These are phyloP conservation scores for Cyberlindnera suaveolens DNA, from an alignment of 805 yeast genomes.

Conservation along the genomic window DNA sequence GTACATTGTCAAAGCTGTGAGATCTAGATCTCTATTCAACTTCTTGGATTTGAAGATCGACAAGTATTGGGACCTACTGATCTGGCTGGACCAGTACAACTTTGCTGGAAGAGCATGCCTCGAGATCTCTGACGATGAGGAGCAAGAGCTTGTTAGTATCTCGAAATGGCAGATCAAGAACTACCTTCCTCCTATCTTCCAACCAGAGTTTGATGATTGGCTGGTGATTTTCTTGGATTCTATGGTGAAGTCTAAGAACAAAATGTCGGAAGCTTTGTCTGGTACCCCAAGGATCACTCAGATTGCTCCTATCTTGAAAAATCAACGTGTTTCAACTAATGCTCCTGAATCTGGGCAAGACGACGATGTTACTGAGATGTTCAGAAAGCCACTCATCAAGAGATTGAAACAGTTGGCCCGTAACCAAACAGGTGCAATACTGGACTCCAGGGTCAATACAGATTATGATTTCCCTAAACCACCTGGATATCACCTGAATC, in stretches of 20 bases:
- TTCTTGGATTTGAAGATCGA: conserved; percentile 69
- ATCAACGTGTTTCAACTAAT: conserved; percentile 17
- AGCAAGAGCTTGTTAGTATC: conserved; percentile 31
- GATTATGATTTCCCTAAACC: conserved; percentile 71
- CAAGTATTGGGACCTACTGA: conserved; percentile 84
- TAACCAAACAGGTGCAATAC: conserved; percentile 66
- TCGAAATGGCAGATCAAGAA: conserved; percentile 78
- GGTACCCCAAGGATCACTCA: conserved; percentile 63
- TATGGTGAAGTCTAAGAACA: conserved; percentile 46
- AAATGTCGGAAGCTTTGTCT: conserved; percentile 25
- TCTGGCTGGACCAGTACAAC: conserved; percentile 93
- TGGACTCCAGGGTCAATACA: conserved; percentile 53
- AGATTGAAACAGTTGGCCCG: conserved; percentile 60
- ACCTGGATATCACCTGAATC: conserved; percentile 62
- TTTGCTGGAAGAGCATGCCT: conserved; percentile 64
- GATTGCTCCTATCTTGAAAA: conserved; percentile 44
- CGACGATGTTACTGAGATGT: conserved; percentile 45
- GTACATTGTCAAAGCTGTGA: conserved; percentile 67
- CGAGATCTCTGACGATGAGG: conserved; percentile 30
- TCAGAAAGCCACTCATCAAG: conserved; percentile 58
- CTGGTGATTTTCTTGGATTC: conserved; percentile 67
- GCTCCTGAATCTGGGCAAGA: conserved; percentile 29
- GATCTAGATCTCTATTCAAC: conserved; percentile 77
- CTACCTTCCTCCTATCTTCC: conserved; percentile 69
- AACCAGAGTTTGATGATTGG: conserved; percentile 87